phyloP scores from a whole-genome alignment of 108 stramenopile species.

The Cyclotella kingstonii region DNA sequence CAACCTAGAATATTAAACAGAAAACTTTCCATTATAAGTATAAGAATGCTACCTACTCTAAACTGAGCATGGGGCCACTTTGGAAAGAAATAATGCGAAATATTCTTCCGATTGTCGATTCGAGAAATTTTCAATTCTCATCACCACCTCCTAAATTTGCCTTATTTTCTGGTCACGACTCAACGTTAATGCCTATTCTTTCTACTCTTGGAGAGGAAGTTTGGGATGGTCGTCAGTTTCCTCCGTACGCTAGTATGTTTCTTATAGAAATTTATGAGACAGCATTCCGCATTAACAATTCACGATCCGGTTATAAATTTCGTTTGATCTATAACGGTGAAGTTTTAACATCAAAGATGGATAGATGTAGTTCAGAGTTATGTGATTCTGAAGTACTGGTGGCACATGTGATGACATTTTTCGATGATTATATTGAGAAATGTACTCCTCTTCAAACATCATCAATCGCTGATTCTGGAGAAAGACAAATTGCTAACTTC shows the following conservation, averaged over 20 bases:
- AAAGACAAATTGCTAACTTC: too few species aligned
- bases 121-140: conserved; percentile 6
- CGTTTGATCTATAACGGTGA: conserved; percentile 78
- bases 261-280: conserved; percentile 65
- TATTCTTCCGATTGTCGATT: conserved; percentile 44
- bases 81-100: conserved; percentile 67
- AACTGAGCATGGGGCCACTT: conserved; percentile 67
- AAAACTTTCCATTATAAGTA: conserved; percentile 37
- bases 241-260: conserved; percentile 82
- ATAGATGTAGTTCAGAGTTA: conserved; percentile 57
- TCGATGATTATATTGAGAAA: too few species aligned
- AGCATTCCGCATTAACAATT: conserved; percentile 7
- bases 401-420: conserved; percentile 48
- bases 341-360: conserved; percentile 56
- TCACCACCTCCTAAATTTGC: conserved; percentile 46
- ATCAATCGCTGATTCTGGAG: too few species aligned
- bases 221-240: conserved; percentile 64
- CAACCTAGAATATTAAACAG: too few species aligned
- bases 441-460: too few species aligned
- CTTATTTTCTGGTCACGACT: conserved; percentile 82
- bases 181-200: conserved; percentile 81
- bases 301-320: conserved; percentile 56
- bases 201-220: conserved; percentile 64
- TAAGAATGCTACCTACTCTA: conserved; percentile 61
- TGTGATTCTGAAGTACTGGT: conserved; percentile 56